Evolutionary conservation across 352 stramenopile species (phyloP), one percentile per base, ranked within the genome.

Genomic region (Blastocystis sp.): DNA sequence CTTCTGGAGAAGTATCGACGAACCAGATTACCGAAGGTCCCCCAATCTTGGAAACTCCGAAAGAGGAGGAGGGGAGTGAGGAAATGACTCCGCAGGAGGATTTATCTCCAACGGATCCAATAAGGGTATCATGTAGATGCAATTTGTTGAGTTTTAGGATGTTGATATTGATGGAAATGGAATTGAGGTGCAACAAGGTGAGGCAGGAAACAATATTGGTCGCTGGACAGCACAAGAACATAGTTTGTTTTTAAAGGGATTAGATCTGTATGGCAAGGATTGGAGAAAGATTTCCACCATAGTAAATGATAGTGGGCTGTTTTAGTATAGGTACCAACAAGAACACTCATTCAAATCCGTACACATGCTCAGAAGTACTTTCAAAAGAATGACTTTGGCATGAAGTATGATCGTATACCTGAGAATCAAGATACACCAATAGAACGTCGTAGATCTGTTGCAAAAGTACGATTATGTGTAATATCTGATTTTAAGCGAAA

Each of bases 311-410:
- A 43, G 14, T 5, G 16, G 12, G 51, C 19, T 52, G 4, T 3
- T 87, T n/a, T 29, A 59, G 24, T 39, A 7, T 56, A 87, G 77
- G 65, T 87, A 35, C 57, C 77, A n/a, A 77, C 59, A 27, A 57
- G 77, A 7, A 78, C 77, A 19, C 29, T 95, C 1, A 92, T 94
- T 43, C 93, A 95, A 81, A 95, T 95, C 80, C 92, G 93, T 29
- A 95, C 92, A 0, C 93, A 95, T 57, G 93, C 93, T 0, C 93
- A 95, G 73, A 95, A 95, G 66, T 95, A 93, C 87, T 89, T 95
- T 24, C 93, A 95, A 78, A 95, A 95, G 89, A 92, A 95, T 75
- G 91, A 89, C 71, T 74, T 87, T 69, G 37, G 39, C 1, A 87
- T 63, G 77, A 78, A 78, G 57, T 87, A 78, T 39, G 65, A 78